These are phyloP conservation scores for Cyclanthera cordifolia DNA, from an alignment of 306 rosid species.

Conservation along the genomic window DNA sequence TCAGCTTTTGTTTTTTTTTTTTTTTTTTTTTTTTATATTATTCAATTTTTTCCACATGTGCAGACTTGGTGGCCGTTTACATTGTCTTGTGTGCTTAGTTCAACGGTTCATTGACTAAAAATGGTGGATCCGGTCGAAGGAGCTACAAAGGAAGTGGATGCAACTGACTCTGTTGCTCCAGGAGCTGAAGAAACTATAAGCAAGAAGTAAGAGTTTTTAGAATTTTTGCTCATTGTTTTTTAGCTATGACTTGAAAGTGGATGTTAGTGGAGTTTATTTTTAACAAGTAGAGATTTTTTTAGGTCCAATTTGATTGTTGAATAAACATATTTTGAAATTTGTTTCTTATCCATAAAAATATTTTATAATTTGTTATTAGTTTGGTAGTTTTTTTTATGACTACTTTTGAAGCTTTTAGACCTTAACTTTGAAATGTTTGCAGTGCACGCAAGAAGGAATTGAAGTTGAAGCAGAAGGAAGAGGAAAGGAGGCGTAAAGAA, in stretches of 20 bases:
- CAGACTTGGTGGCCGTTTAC: too few relatives aligned
- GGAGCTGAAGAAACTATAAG: constrained; percentile 22
- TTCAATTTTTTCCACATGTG: too few relatives aligned
- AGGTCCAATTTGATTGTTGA: background rate
- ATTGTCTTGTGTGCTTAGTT: too few relatives aligned
- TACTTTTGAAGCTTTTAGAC: background rate
- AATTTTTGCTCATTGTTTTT: background rate
- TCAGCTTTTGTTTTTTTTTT: too few relatives aligned
- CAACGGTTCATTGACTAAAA: too few relatives aligned
- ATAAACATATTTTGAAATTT: background rate
- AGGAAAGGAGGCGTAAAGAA: constrained; percentile 56
- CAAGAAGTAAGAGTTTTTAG: constrained; percentile 30
- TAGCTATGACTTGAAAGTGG: background rate
- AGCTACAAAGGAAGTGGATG: background rate
- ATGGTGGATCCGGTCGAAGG: too few relatives aligned
- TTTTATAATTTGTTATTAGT: background rate
- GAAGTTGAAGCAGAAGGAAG: constrained; percentile 64
- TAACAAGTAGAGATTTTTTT: background rate
- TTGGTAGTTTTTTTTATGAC: background rate
- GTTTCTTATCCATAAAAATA: too few relatives aligned
- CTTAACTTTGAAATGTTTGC: constrained; percentile 10
- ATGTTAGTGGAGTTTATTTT: background rate
- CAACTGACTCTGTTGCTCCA: background rate
- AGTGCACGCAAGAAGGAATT: constrained; percentile 71
- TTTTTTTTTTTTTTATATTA: too few relatives aligned